These are phyloP conservation scores for Suillus alpinus DNA, from an alignment of 768 basidiomycete genomes.

Conservation along the genomic window DNA sequence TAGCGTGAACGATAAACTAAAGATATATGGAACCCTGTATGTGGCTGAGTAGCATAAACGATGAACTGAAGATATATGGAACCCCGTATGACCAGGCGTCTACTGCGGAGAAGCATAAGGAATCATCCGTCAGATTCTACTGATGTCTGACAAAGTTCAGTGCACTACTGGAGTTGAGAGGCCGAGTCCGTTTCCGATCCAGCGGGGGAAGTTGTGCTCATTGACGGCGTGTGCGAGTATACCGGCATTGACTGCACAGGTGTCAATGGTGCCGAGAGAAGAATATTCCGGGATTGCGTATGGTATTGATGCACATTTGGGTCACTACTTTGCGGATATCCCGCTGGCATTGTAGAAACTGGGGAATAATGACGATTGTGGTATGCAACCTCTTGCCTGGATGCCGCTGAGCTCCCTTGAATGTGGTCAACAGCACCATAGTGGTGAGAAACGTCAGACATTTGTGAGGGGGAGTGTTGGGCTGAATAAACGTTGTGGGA, in stretches of 20 bases:
- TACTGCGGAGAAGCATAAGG: not conserved
- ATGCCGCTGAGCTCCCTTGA: slow-evolving; percentile 21
- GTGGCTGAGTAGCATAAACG: not conserved
- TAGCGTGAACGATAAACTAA: not conserved
- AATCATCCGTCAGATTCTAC: not conserved
- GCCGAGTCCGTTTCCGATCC: slow-evolving; percentile 20
- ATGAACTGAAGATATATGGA: not conserved
- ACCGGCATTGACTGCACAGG: slow-evolving; percentile 22
- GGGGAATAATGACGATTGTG: slow-evolving; percentile 24
- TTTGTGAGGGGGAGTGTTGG: slow-evolving; percentile 30
- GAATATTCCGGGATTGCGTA: slow-evolving; percentile 21
- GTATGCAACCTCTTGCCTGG: slow-evolving; percentile 18
- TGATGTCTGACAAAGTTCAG: not conserved
- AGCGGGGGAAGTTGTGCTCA: slow-evolving; percentile 25
- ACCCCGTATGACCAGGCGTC: not conserved
- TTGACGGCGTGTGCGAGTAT: slow-evolving; percentile 24
- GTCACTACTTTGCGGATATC: slow-evolving; percentile 18
- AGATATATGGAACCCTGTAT: not conserved
- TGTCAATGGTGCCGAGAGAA: slow-evolving; percentile 12
- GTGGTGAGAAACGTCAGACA: slow-evolving; percentile 24
- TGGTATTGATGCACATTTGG: slow-evolving; percentile 22
- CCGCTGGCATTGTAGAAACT: slow-evolving; percentile 27
- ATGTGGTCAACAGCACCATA: slow-evolving; percentile 25
- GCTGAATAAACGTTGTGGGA: slow-evolving; percentile 31
- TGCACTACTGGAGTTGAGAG: slow-evolving; percentile 27